Base-by-base conservation (phyloP, 306 rosid species). In the Vicia villosa region DNA sequence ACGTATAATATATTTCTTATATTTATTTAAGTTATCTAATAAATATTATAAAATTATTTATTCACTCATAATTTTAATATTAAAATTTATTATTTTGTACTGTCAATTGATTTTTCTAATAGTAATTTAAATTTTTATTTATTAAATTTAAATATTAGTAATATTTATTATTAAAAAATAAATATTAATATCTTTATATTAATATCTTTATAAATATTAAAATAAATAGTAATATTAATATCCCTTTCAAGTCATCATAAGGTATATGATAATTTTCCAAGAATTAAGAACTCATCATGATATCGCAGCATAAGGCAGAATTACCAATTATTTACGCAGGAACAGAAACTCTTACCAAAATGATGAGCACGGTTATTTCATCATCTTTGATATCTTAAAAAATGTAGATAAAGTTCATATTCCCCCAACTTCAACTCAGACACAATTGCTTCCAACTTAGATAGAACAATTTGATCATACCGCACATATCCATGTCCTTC, bases 251-350 rank as follows among this genome's bases (percentile, higher is more conserved):
- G 51, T 14, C 51, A 45, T 45, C 51, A 20, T 30, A 41, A 6
- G 47, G 68, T 24, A 66, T 9, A 42, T 32, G 42, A 20, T 58
- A 67, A 22, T 34, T 46, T n/a, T 41, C 28, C 37, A 69, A 46
- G 24, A 10, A 41, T 9, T 59, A 50, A 38, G 17, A 55, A 51
- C 42, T 10, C 59, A 41, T 52, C 54, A 37, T 36, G 40, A 70
- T 37, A 32, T 42, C 15, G 10, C 49, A n/a, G 42, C 19, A 15
- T 32, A 20, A 13, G 21, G 26, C 26, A 42, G 80, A 14, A 37
- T 50, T 56, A 88, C 88, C 87, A 85, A 46, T 81, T 74, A 51
- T 79, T 85, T 26, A 73, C 77, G 78, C 84, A 81, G 79, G 88
- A 83, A 50, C 86, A 86, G 6, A 10, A 46, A 55, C 85, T 85